A percentile compares a stretch with the other conserved stretches of the same genome.
These are phyloP conservation scores for Hymenoscyphus repandus DNA, from an alignment of 2,329 filamentous ascomycete species.

Conservation along the genomic window DNA sequence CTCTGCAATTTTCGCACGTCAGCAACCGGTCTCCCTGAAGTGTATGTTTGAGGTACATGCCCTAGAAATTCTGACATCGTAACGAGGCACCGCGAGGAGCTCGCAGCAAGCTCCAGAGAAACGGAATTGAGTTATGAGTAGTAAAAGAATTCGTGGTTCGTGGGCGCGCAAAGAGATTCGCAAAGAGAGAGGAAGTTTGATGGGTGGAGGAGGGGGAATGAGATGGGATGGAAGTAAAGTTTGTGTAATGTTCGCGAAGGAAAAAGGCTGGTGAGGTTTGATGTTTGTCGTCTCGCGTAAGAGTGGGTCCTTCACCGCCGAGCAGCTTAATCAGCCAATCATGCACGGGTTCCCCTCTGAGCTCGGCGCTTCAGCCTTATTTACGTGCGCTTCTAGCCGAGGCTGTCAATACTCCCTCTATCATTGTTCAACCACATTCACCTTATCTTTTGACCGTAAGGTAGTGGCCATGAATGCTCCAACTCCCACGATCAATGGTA, in stretches of 20 bases:
- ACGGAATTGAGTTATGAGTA: not conserved
- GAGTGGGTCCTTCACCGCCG: not conserved
- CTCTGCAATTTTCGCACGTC: slow-evolving; percentile 45
- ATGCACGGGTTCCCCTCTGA: not conserved
- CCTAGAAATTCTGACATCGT: slow-evolving; percentile 58
- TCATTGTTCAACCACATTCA: not conserved
- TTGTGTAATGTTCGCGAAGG: slow-evolving; percentile 17
- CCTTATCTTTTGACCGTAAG: not conserved
- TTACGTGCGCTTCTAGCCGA: not conserved
- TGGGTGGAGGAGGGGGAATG: slow-evolving; percentile 10
- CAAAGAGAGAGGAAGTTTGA: not conserved
- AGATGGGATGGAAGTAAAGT: slow-evolving; percentile 6
- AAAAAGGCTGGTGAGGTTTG: slow-evolving; percentile 21
- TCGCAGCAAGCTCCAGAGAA: slow-evolving; percentile 26
- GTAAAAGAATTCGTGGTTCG: not conserved
- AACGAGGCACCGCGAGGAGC: slow-evolving; percentile 25
- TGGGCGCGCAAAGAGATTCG: slow-evolving; percentile 6
- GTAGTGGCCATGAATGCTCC: not conserved
- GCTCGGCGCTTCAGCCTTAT: not conserved
- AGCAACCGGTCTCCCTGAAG: slow-evolving; percentile 17
- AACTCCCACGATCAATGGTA: slow-evolving; percentile 18
- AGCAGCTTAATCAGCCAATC: not conserved
- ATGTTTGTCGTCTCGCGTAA: slow-evolving; percentile 2
- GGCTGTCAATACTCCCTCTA: not conserved
- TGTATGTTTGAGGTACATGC: slow-evolving; percentile 34